Evolutionary conservation across 768 basidiomycete genomes (phyloP).

Genomic region (Fomitopsis pulvina): DNA sequence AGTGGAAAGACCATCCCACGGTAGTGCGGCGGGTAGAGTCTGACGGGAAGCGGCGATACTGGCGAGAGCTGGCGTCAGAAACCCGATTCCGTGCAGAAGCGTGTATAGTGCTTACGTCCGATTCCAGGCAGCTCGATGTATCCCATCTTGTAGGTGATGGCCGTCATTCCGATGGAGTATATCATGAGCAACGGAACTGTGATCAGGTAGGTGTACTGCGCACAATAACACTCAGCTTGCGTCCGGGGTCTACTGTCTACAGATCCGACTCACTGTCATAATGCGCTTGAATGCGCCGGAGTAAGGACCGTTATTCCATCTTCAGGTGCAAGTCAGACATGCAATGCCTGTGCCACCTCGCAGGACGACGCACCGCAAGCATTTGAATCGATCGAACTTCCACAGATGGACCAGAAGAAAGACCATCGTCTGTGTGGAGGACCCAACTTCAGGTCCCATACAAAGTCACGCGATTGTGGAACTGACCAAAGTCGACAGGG

Average conservation of each 20-base stretch:
- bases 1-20: constrained; percentile 56
- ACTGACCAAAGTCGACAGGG: constrained; percentile 46
- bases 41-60: constrained; percentile 65
- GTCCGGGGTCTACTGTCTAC: constrained; percentile 1
- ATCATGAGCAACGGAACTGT: constrained; percentile 52
- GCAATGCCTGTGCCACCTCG: background rate
- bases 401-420: constrained; percentile 73
- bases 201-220: constrained; percentile 65
- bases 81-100: background rate
- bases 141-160: constrained; percentile 73
- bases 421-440: constrained; percentile 37
- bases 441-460: background rate
- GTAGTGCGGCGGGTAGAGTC: constrained; percentile 44
- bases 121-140: constrained; percentile 36
- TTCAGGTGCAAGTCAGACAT: constrained; percentile 19
- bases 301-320: constrained; percentile 62
- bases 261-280: constrained; percentile 60
- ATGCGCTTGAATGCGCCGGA: constrained; percentile 78
- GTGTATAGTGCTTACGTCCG: constrained; percentile 40
- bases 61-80: background rate
- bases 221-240: background rate
- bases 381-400: constrained; percentile 76
- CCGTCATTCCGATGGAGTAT: constrained; percentile 56
- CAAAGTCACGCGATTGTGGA: background rate
- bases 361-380: constrained; percentile 44